Percentiles rank a stretch among this genome's conserved stretches.
Evolutionary conservation across 108 stramenopile genomes (phyloP).

Genomic region (Skeletonema marinoi): DNA sequence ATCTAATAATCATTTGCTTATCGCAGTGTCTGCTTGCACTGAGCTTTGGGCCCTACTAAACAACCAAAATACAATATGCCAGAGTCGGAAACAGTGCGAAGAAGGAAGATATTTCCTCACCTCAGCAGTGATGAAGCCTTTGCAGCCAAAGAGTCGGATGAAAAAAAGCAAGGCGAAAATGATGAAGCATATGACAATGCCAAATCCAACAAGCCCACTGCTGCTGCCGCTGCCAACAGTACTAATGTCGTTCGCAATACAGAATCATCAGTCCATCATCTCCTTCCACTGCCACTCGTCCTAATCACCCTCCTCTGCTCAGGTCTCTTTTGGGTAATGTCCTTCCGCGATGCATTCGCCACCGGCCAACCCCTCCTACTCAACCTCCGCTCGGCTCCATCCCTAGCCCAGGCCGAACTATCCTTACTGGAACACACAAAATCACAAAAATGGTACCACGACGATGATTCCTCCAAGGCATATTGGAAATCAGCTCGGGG

Average conservation of each 20-base stretch:
- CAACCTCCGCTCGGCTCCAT: slow-evolving; percentile 9
- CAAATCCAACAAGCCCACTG: slow-evolving; percentile 12
- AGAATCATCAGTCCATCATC: slow-evolving; percentile 49
- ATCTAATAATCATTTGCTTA: too few species aligned
- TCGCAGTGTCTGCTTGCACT: too few species aligned
- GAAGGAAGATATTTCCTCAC: slow-evolving; percentile 45
- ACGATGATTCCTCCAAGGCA: slow-evolving; percentile 61
- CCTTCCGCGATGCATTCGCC: slow-evolving; percentile 80
- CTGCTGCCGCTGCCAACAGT: not conserved
- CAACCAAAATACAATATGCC: not conserved
- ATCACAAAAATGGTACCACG: slow-evolving; percentile 64
- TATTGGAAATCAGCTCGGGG: slow-evolving; percentile 85
- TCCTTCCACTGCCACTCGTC: slow-evolving; percentile 71
- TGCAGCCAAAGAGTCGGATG: not conserved
- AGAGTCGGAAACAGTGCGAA: slow-evolving; percentile 6
- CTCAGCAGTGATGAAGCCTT: slow-evolving; percentile 3
- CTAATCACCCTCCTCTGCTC: slow-evolving; percentile 76
- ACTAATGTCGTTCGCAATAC: not conserved
- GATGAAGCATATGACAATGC: slow-evolving; percentile 9
- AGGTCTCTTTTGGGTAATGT: slow-evolving; percentile 71
- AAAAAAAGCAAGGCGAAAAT: not conserved
- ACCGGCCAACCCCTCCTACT: slow-evolving; percentile 77
- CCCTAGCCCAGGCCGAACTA: not conserved
- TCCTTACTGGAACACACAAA: slow-evolving; percentile 71
- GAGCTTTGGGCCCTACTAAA: too few species aligned